Evolutionary conservation across 768 basidiomycete species (phyloP), one percentile per base, ranked within the genome.

Genomic region (Tylopilus felleus): DNA sequence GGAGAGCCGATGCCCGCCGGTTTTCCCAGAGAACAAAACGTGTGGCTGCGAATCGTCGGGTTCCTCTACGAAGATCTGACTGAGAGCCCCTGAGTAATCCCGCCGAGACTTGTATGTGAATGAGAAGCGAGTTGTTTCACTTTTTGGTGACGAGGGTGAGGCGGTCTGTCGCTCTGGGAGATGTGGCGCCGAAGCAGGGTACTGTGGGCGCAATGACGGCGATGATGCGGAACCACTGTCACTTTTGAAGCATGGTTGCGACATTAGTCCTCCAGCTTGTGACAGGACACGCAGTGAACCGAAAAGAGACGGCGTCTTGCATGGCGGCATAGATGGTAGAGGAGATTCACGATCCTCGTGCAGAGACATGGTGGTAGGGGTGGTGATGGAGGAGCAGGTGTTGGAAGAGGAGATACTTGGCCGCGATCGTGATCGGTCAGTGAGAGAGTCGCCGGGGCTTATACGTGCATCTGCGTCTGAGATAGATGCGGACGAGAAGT

Each of bases 391-490:
- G 25, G 74, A 79, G 60, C 73, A 78, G 25, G 84, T 84, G 38
- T 78, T 77, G 5, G 75, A 79, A 25, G 85, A 85, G 33, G 83
- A 86, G 49, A 84, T 74, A 60, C 83, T 85, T 17, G 79, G 82
- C 29, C 83, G 78, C 17, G 83, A 77, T 31, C 81, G 79, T 10
- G 82, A 77, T 35, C 71, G 75, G 35, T 77, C 72, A 46, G 68
- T 72, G 9, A 60, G 56, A 16, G 70, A 68, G 43, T 77, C 80
- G 17, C 77, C 75, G 28, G 76, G 73, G 41, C 72, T 67, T 46
- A 75, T 63, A 47, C 70, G 79, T 46, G 72, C 58, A 63, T 76
- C 78, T 41, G 72, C 59, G 61, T 76, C 78, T 40, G 79, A 72
- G 28, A 72, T 65, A 47, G 81, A 76, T 49, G 76, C 61, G 51